phyloP scores from a whole-genome alignment of 2,329 filamentous ascomycete species.

The Pezicula radicicola region DNA sequence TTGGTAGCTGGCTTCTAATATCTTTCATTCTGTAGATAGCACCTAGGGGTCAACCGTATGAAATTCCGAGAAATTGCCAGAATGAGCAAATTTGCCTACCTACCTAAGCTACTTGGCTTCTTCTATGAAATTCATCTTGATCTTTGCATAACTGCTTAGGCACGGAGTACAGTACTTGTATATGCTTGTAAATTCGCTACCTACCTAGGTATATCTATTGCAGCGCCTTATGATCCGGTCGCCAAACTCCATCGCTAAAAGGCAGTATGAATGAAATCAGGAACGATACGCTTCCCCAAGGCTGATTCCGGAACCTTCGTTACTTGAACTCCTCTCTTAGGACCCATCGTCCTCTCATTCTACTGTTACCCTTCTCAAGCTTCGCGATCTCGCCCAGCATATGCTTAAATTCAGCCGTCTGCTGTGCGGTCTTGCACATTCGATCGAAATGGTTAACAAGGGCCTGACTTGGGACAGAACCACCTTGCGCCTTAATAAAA shows the following conservation, averaged over 20 bases:
- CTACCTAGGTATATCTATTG: too few relatives aligned
- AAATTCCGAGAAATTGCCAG: too few relatives aligned
- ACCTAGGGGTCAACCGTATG: too few relatives aligned
- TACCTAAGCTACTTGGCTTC: too few relatives aligned
- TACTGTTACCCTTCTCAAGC: constrained; percentile 45
- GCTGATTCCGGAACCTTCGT: neutral
- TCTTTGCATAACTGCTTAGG: too few relatives aligned
- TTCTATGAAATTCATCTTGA: too few relatives aligned
- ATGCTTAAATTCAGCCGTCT: constrained; percentile 77
- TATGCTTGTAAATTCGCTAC: too few relatives aligned
- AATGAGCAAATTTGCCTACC: too few relatives aligned
- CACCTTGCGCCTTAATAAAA: constrained; percentile 76
- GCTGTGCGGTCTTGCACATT: constrained; percentile 65
- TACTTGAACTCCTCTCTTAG: constrained; percentile 30
- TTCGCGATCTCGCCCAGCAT: constrained; percentile 75
- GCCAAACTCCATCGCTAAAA: constrained; percentile 12
- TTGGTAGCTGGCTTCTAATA: too few relatives aligned
- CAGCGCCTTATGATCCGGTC: neutral
- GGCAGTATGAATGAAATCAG: neutral
- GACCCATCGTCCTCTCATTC: constrained; percentile 28
- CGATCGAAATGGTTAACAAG: constrained; percentile 87
- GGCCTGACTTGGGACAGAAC: constrained; percentile 77
- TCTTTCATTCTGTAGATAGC: too few relatives aligned
- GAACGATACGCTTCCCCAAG: neutral
- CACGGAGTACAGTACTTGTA: too few relatives aligned